Base-by-base conservation (phyloP, 2,329 filamentous ascomycete genomes). In the Talaromyces amestolkiae region DNA sequence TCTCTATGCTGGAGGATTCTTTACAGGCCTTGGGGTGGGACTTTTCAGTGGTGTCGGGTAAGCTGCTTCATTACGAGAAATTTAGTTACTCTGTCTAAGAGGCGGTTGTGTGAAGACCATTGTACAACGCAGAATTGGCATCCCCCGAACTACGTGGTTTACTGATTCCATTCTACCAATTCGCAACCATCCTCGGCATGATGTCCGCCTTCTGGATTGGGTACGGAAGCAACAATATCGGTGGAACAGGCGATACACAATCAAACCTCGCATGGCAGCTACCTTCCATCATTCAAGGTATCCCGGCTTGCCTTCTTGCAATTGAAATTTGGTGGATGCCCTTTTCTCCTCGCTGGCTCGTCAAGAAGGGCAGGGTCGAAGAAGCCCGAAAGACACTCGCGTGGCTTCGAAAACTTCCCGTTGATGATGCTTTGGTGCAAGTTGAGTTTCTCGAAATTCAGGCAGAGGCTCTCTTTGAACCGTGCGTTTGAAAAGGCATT, bases 311-410 rank as follows among this genome's bases (percentile, higher is more conserved):
- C 31, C 65, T 71, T 6, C 71, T 80, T 11, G 72, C 75, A 2
- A 69, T 73, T 11, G 76, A 77, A n/a, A 75, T 79, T 49, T 72
- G 74, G 67, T 83, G 83, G 68, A 77, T 85, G 66, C 85, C 85
- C 0, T 85, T 82, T 68, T 85, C 83, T 0, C 84, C 85, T 0
- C 78, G 85, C 13, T 86, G 84, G 79, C 79, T 86, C 3, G 78
- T 80, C 2, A 79, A 77, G 37, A 72, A 79, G 60, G 79, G 78
- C 13, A 77, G 80, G 2, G 78, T 85, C 41, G 74, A 82, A 7
- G 83, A 86, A 56, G 61, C 51, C 1, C 3, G 27, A n/a, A 35
- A 58, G 19, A 58, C 53, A 7, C 53, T 64, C 17, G 27, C 39
- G 15, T 49, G 41, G 24, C 39, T 64, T 6, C 51, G 61, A 10